These are phyloP conservation scores for Tarenaya hassleriana DNA, from an alignment of 345 rosid species.

Conservation along the genomic window DNA sequence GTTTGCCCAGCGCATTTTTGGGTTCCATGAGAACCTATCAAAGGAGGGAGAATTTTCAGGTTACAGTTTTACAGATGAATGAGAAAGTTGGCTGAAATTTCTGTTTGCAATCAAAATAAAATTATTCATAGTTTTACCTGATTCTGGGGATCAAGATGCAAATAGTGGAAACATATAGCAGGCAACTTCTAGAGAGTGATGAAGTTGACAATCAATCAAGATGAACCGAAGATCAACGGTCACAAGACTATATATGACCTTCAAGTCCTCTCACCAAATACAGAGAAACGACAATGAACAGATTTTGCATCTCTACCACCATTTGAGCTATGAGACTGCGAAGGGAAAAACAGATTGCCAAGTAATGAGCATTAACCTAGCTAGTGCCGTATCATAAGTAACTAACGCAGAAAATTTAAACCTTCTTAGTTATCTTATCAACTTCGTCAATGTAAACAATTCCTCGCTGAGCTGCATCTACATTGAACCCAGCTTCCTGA, in stretches of 20 bases:
- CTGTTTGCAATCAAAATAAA: neutral
- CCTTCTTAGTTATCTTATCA: conserved; percentile 95
- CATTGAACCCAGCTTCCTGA: conserved; percentile 84
- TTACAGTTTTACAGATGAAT: conserved; percentile 1
- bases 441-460: conserved; percentile 96
- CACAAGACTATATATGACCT: conserved; percentile 19
- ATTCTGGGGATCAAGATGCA: no score
- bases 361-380: conserved; percentile 3
- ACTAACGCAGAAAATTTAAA: conserved; percentile 21
- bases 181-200: no score
- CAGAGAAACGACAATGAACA: conserved; percentile 8
- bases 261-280: conserved; percentile 16
- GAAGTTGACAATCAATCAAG: no score
- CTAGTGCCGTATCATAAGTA: neutral
- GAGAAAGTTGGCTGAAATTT: conserved; percentile 1
- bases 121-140: conserved; percentile 29
- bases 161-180: no score
- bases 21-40: conserved; percentile 73
- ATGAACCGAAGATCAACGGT: no score
- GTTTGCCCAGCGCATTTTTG: conserved; percentile 87
- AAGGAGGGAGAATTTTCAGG: conserved; percentile 16
- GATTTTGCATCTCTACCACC: conserved; percentile 63
- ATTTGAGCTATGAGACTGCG: conserved; percentile 68
- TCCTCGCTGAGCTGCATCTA: conserved; percentile 92
- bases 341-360: conserved; percentile 10